These are phyloP conservation scores for Plasmodium inui DNA, from an alignment of 169 alveolate species.

Conservation along the genomic window DNA sequence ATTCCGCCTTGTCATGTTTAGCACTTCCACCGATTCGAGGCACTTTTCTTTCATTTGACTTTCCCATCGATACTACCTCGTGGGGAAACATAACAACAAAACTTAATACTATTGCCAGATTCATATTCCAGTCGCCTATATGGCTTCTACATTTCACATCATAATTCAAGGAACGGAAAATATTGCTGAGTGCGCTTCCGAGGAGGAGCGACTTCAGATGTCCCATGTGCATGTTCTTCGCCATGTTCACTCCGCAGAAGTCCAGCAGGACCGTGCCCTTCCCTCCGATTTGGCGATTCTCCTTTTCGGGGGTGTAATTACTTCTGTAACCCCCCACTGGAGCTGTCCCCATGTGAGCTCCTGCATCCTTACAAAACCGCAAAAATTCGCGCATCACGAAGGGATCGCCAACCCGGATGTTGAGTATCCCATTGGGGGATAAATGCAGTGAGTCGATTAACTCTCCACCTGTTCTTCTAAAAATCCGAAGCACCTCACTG, in stretches of 20 bases:
- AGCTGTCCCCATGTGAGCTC: background rate
- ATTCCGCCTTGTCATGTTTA: background rate
- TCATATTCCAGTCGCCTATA: slow-evolving; percentile 83
- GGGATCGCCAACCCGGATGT: background rate
- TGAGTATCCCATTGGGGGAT: slow-evolving; percentile 2
- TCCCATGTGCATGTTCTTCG: slow-evolving; percentile 84
- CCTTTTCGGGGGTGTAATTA: background rate
- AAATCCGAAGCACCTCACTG: background rate
- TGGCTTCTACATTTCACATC: slow-evolving; percentile 79
- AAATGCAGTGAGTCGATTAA: background rate
- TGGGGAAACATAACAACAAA: slow-evolving; percentile 29
- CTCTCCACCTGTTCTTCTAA: background rate
- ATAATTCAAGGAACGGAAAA: slow-evolving; percentile 75
- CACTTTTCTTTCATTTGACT: background rate
- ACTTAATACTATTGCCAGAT: slow-evolving; percentile 34
- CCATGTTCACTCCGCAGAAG: slow-evolving; percentile 83
- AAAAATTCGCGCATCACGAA: background rate
- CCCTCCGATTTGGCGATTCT: background rate
- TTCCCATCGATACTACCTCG: background rate
- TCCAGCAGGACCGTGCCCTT: slow-evolving; percentile 76
- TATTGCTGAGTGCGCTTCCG: slow-evolving; percentile 82
- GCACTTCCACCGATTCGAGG: background rate
- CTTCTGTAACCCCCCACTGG: background rate
- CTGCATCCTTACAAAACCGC: background rate
- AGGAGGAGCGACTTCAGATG: slow-evolving; percentile 82